Percentiles rank a stretch among this genome's conserved stretches.
These are phyloP conservation scores for Euphorbia neoarborescens DNA, from an alignment of 441 rosid genomes.

Conservation along the genomic window DNA sequence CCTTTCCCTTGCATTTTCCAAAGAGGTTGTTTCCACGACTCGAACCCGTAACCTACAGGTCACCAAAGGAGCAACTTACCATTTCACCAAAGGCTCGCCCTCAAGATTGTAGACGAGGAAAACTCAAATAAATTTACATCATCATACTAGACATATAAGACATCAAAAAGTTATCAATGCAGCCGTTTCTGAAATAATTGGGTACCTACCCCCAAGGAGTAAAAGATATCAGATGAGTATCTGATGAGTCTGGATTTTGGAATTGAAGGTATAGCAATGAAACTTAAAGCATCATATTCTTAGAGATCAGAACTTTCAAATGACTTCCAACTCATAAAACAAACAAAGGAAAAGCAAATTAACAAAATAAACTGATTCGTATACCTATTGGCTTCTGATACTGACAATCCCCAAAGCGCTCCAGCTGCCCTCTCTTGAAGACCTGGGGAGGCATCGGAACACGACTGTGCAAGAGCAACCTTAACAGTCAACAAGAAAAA, in stretches of 20 bases:
- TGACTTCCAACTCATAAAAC: neutral
- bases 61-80: too few species aligned
- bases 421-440: slow-evolving; percentile 99
- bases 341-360: neutral
- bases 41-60: too few species aligned
- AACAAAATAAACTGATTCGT: slow-evolving; percentile 1
- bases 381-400: slow-evolving; percentile 90
- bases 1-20: too few species aligned
- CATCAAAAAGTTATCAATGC: neutral
- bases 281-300: neutral
- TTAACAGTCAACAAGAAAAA: slow-evolving; percentile 26
- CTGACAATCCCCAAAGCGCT: slow-evolving; percentile 97
- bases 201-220: neutral
- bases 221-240: neutral
- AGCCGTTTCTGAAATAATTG: neutral
- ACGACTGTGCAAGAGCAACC: slow-evolving; percentile 87
- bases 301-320: neutral
- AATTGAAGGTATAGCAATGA: neutral
- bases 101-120: neutral
- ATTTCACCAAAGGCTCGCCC: too few species aligned
- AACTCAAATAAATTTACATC: neutral
- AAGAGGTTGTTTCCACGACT: too few species aligned
- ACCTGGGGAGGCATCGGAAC: slow-evolving; percentile 80
- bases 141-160: neutral
- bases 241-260: neutral